These are phyloP conservation scores for Glarea lozoyensis DNA, from an alignment of 495 filamentous ascomycete genomes.

Conservation along the genomic window DNA sequence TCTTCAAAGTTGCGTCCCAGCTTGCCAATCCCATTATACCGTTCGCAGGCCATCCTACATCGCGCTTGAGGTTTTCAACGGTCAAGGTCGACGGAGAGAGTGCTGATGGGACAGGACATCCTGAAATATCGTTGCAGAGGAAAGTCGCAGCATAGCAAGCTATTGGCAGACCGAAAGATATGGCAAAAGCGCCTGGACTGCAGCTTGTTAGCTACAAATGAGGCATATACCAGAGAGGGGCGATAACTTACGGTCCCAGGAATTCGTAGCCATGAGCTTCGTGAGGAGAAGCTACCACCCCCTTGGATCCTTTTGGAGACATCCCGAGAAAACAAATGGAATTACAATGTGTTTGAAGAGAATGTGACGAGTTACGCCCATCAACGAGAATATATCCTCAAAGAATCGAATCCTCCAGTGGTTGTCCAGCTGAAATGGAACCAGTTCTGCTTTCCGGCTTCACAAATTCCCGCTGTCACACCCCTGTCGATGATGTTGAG, in stretches of 20 bases:
- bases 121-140: slow-evolving; percentile 83
- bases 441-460: too few relatives aligned
- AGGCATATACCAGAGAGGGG: slow-evolving; percentile 1
- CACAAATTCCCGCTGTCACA: too few relatives aligned
- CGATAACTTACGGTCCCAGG: slow-evolving; percentile 67
- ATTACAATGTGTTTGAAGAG: background rate
- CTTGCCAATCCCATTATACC: slow-evolving; percentile 54
- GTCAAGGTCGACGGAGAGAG: slow-evolving; percentile 64
- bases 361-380: background rate
- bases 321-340: slow-evolving; percentile 8
- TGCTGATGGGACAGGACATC: slow-evolving; percentile 83
- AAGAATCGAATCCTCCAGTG: too few relatives aligned
- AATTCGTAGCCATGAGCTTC: slow-evolving; percentile 60
- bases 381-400: too few relatives aligned
- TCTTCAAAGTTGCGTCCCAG: slow-evolving; percentile 54
- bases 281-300: slow-evolving; percentile 1
- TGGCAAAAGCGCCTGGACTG: slow-evolving; percentile 65
- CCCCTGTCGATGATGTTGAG: too few relatives aligned
- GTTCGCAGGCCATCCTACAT: slow-evolving; percentile 68
- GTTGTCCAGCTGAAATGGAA: too few relatives aligned
- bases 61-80: slow-evolving; percentile 60
- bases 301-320: slow-evolving; percentile 14
- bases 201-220: slow-evolving; percentile 16
- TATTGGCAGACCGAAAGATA: slow-evolving; percentile 69
- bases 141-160: slow-evolving; percentile 70